phyloP scores from a whole-genome alignment of 2,329 filamentous ascomycete genomes.

The Diaporthe sp. region DNA sequence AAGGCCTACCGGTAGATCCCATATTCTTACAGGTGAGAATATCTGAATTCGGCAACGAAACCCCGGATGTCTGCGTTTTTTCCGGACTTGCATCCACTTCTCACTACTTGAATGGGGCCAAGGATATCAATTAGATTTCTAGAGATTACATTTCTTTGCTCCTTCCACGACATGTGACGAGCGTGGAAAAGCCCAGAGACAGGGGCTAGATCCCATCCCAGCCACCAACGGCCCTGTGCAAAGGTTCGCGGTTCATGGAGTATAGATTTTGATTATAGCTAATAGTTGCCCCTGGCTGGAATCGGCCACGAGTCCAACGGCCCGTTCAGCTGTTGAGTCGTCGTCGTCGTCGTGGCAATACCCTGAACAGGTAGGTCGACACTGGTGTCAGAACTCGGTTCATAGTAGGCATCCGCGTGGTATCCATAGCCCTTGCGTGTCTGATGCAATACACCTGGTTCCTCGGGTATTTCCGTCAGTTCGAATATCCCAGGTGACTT shows the following conservation, averaged over 20 bases:
- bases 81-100: background rate
- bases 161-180: background rate
- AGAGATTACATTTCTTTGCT: background rate
- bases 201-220: too few species aligned
- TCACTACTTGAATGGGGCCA: too few species aligned
- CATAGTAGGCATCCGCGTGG: constrained; percentile 34
- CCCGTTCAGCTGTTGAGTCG: constrained; percentile 13
- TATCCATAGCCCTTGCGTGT: constrained; percentile 6
- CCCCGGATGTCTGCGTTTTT: background rate
- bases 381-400: background rate
- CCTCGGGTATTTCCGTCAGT: constrained; percentile 35
- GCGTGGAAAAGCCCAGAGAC: background rate
- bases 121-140: background rate
- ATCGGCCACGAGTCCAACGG: constrained; percentile 29
- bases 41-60: too few species aligned
- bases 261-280: background rate
- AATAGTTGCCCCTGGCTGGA: background rate
- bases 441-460: background rate
- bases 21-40: too few species aligned
- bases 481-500: constrained; percentile 30
- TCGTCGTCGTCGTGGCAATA: constrained; percentile 18
- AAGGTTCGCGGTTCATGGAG: too few species aligned
- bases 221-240: background rate
- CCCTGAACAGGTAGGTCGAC: constrained; percentile 27
- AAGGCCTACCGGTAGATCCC: too few species aligned